These are phyloP conservation scores for Fusarium phyllophilum DNA, from an alignment of 2,329 filamentous ascomycete species.

Conservation along the genomic window DNA sequence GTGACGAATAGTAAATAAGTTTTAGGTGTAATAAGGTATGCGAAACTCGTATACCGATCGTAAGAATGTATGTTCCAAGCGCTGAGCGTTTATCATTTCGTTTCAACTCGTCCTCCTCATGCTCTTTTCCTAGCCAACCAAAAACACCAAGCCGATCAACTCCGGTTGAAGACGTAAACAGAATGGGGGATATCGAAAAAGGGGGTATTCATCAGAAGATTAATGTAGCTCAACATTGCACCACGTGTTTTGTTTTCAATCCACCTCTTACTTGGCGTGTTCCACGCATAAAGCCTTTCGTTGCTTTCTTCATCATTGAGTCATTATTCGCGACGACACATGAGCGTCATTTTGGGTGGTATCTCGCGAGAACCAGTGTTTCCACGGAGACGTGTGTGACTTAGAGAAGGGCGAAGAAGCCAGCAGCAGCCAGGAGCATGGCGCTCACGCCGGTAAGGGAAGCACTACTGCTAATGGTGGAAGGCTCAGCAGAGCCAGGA, in stretches of 20 bases:
- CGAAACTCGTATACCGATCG: conserved; percentile 29
- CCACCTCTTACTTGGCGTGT: conserved; percentile 10
- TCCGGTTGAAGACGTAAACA: conserved; percentile 37
- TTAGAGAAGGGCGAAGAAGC: conserved; percentile 51
- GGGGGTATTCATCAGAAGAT: conserved; percentile 42
- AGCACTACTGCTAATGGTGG: conserved; percentile 44
- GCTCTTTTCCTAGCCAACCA: conserved; percentile 27
- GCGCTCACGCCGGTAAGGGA: conserved; percentile 49
- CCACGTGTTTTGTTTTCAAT: conserved; percentile 24
- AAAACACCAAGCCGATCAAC: conserved; percentile 45
- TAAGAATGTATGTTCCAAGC: conserved; percentile 35
- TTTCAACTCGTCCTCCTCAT: conserved; percentile 28
- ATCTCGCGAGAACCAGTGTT: conserved; percentile 20
- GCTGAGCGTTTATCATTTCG: conserved; percentile 38
- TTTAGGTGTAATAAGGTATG: conserved; percentile 38
- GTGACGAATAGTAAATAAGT: conserved; percentile 44
- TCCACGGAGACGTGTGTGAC: conserved; percentile 41
- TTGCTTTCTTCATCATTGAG: conserved; percentile 43
- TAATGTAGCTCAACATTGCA: conserved; percentile 42
- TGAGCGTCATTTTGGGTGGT: conserved; percentile 20
- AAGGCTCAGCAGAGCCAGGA: conserved; percentile 30
- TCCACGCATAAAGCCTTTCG: conserved; percentile 20
- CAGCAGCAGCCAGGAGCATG: conserved; percentile 51
- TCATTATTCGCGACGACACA: conserved; percentile 50
- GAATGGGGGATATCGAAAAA: conserved; percentile 39